Conservation (phyloP, 2,329 filamentous ascomycete genomes). For the Hymenoscyphus albidus region DNA sequence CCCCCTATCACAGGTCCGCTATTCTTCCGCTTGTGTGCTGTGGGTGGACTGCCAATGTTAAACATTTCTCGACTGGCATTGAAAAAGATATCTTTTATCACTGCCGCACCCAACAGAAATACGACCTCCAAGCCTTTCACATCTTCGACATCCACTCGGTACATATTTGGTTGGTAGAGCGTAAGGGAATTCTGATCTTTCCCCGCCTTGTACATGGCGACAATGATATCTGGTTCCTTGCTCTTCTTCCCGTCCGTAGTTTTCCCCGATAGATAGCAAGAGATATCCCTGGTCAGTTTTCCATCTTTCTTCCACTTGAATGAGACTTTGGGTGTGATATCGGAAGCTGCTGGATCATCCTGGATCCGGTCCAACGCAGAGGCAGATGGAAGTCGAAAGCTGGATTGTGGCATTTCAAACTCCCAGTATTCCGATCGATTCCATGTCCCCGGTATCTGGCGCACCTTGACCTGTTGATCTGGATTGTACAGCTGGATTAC, state of each 20-base stretch:
- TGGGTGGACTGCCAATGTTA: constrained; percentile 56
- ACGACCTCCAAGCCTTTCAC: constrained; percentile 88
- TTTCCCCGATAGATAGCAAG: constrained; percentile 80
- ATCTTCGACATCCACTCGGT: constrained; percentile 88
- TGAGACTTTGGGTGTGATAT: constrained; percentile 67
- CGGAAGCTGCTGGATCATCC: constrained; percentile 50
- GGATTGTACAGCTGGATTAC: constrained; percentile 91
- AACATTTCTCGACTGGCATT: constrained; percentile 69
- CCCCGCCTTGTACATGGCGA: constrained; percentile 77
- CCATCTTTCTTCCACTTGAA: constrained; percentile 91
- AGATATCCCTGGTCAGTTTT: constrained; percentile 80
- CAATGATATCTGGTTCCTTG: constrained; percentile 91
- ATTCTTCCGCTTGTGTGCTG: constrained; percentile 27
- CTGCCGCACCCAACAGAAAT: constrained; percentile 59
- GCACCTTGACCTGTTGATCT: constrained; percentile 73
- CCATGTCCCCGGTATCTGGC: constrained; percentile 71
- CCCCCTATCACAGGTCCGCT: constrained; percentile 27
- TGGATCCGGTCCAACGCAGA: constrained; percentile 74
- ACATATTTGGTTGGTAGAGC: constrained; percentile 89
- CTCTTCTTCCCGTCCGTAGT: constrained; percentile 68
- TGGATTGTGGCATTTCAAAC: constrained; percentile 84
- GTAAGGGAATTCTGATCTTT: constrained; percentile 62
- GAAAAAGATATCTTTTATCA: constrained; percentile 63
- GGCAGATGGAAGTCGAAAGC: constrained; percentile 74
- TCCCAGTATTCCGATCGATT: constrained; percentile 79